Evolutionary conservation across 2,329 filamentous ascomycete species (phyloP), one percentile per base, ranked within the genome.

Genomic region (Scopulariopsis brevicaulis): DNA sequence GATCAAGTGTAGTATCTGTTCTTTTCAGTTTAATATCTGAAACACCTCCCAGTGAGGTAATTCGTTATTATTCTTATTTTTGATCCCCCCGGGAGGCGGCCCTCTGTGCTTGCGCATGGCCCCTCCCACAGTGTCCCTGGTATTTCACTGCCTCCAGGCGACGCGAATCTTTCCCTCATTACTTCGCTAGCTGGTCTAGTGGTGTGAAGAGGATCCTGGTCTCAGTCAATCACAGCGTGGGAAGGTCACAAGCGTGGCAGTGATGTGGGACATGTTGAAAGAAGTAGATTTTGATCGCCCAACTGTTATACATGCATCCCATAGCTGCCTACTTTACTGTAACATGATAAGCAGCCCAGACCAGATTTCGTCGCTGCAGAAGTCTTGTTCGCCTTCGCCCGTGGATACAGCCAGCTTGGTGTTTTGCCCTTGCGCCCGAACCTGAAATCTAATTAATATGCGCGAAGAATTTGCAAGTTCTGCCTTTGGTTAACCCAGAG

Each of bases 1-100:
- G 87, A 90, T 90, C 51, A 53, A 53, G 51, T 53, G 51, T 53
- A 90, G 87, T 90, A 90, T 89, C 86, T 90, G 87, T 91, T 92
- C 87, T 91, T 90, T 88, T 89, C 86, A 92, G 87, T 90, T 91
- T 92, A 90, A 91, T 90, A 85, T 86, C 87, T 91, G 86, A 87
- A 89, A 90, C 81, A 80, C 78, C 77, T 79, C 83, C 82, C 87
- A 76, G 78, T 83, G 78, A 77, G 77, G 78, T 78, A 82, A 81
- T 80, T 78, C 77, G 40, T 46, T 83, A 85, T 89, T 92, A 91
- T 89, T 83, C 83, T 85, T 79, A 80, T 90, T 92, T 88, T 86
- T 89, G 89, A 78, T 64, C 71, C 60, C 3, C 65, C 60, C 64
- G 80, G 73, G 70, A 68, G 65, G 68, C 71, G 64, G 64, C 80